These are phyloP conservation scores for Inga oerstediana DNA, from an alignment of 306 rosid species.

Conservation along the genomic window DNA sequence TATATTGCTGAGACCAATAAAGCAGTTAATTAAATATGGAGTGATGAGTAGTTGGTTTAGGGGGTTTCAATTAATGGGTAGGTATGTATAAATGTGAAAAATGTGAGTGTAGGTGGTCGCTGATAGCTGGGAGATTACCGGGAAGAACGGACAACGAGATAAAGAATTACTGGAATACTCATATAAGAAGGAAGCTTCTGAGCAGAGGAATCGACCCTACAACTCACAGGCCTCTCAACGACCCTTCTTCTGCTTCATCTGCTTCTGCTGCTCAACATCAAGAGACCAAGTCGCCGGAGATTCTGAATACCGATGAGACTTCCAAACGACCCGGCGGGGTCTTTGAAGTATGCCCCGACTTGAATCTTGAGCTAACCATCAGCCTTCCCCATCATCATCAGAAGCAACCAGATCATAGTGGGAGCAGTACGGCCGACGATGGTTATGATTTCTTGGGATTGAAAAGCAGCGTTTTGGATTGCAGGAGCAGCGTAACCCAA, in stretches of 20 bases:
- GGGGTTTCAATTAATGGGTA: background rate
- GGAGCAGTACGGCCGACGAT: constrained; percentile 20
- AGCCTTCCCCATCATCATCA: constrained; percentile 59
- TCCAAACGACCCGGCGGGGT: constrained; percentile 18
- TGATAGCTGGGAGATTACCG: constrained; percentile 80
- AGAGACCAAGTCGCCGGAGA: background rate
- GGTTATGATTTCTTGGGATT: constrained; percentile 71
- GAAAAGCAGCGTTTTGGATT: constrained; percentile 57
- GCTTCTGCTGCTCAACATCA: constrained; percentile 46
- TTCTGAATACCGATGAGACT: background rate
- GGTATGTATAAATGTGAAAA: background rate
- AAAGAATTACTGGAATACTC: constrained; percentile 92
- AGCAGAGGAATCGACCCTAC: constrained; percentile 85
- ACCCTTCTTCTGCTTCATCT: constrained; percentile 49
- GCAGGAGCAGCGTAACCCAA: constrained; percentile 65
- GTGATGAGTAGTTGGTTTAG: background rate
- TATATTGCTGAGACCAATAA: too few relatives aligned
- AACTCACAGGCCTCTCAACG: constrained; percentile 68
- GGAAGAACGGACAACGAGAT: constrained; percentile 94
- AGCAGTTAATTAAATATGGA: background rate
- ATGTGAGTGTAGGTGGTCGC: constrained; percentile 63
- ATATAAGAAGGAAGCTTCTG: constrained; percentile 83
- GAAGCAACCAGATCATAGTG: background rate
- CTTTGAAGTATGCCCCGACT: constrained; percentile 56
- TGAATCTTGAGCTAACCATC: constrained; percentile 80